phyloP scores from a whole-genome alignment of 2,329 filamentous ascomycete species.

The Botrytis medusae region DNA sequence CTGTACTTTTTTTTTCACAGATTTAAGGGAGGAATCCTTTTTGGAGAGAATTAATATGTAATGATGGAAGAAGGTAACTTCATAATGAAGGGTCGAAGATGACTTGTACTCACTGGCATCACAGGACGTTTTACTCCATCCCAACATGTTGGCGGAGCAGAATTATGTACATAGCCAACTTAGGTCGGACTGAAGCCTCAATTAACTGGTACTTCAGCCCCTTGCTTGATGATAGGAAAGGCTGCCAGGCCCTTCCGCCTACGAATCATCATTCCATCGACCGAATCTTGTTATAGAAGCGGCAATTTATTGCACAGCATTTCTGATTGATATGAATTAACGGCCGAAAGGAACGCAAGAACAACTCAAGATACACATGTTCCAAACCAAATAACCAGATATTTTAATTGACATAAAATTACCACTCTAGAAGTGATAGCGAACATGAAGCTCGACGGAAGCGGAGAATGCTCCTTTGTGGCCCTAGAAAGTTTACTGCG shows the following conservation, averaged over 20 bases:
- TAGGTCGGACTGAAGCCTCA: background rate
- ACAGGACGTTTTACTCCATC: background rate
- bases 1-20: too few species aligned
- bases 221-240: background rate
- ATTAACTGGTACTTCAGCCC: background rate
- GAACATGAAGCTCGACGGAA: background rate
- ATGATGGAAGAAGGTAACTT: too few species aligned
- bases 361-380: background rate
- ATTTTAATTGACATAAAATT: background rate
- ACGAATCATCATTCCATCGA: background rate
- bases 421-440: background rate
- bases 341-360: background rate
- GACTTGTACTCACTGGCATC: background rate
- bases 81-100: background rate
- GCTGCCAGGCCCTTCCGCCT: background rate
- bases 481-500: background rate
- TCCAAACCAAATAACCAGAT: background rate
- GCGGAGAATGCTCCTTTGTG: background rate
- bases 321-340: background rate
- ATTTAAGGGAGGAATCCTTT: background rate
- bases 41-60: background rate
- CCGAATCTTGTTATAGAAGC: background rate
- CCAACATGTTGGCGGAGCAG: background rate
- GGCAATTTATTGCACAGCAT: background rate
- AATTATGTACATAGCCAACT: background rate